phyloP scores from a whole-genome alignment of 1,284 basidiomycete species.

The Ganoderma resinaceum region DNA sequence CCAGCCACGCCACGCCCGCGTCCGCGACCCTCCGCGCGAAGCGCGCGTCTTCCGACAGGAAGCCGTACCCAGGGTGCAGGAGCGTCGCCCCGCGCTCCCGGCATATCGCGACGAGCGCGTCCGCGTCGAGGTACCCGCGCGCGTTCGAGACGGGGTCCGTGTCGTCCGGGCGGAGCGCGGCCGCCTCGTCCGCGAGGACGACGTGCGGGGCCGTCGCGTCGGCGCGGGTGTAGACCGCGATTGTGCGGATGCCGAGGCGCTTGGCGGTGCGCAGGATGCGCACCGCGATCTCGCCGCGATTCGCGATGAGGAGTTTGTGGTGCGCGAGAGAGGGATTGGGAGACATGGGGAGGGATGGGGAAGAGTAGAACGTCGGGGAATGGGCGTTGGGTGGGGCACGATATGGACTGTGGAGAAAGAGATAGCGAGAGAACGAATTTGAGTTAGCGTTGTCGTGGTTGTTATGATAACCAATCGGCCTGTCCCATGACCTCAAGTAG shows the following conservation, averaged over 20 bases:
- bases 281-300: conserved; percentile 61
- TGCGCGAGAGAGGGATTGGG: too few species aligned
- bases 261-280: conserved; percentile 63
- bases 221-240: conserved; percentile 61
- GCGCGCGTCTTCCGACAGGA: conserved; percentile 69
- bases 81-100: conserved; percentile 55
- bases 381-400: neutral
- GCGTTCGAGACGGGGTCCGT: conserved; percentile 31
- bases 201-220: conserved; percentile 65
- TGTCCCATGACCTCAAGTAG: too few species aligned
- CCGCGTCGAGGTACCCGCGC: conserved; percentile 50
- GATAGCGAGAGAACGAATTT: too few species aligned
- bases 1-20: conserved; percentile 65
- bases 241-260: conserved; percentile 52
- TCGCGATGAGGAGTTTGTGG: too few species aligned
- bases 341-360: too few species aligned
- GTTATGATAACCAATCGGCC: too few species aligned
- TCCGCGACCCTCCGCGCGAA: conserved; percentile 58
- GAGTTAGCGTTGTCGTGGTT: too few species aligned
- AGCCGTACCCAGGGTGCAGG: conserved; percentile 73
- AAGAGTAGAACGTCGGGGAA: neutral
- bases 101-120: conserved; percentile 54
- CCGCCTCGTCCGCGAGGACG: conserved; percentile 55
- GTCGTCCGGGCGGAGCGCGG: conserved; percentile 42
- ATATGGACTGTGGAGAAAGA: neutral